Conservation (phyloP, 169 alveolate genomes). For the Cryptosporidium felis region DNA sequence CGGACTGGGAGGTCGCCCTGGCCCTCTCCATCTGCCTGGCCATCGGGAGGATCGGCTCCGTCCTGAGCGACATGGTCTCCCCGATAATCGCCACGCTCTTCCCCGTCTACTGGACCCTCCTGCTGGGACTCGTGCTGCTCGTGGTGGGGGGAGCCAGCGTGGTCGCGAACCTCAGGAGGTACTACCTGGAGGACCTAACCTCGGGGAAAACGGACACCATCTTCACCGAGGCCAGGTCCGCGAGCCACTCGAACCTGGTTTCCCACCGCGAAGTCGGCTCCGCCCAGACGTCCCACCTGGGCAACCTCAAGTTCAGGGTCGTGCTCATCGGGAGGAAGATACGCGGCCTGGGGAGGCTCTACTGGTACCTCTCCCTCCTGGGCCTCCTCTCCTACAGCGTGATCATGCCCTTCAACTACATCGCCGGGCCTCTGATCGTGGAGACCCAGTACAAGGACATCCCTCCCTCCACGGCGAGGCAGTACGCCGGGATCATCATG, state of each 20-base stretch:
- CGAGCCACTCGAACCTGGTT: conserved; percentile 10
- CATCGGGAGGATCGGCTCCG: conserved; percentile 69
- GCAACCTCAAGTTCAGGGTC: conserved; percentile 31
- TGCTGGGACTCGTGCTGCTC: conserved; percentile 19
- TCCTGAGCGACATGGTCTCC: conserved; percentile 64
- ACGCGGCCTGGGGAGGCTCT: conserved; percentile 40
- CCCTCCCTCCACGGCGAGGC: conserved; percentile 67
- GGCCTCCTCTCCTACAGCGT: conserved; percentile 62
- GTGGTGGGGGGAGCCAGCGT: conserved; percentile 60
- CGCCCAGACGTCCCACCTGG: neutral
- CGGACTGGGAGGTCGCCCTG: conserved; percentile 65
- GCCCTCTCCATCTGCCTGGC: conserved; percentile 66
- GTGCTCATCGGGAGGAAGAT: conserved; percentile 34
- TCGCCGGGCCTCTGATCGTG: conserved; percentile 69
- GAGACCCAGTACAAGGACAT: conserved; percentile 65
- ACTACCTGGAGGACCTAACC: conserved; percentile 29
- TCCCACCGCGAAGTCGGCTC: conserved; percentile 3
- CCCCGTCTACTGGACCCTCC: conserved; percentile 69
- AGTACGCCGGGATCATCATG: conserved; percentile 66
- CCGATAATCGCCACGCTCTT: conserved; percentile 61
- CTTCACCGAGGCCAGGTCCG: neutral
- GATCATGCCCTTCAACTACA: conserved; percentile 66
- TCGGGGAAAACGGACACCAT: neutral
- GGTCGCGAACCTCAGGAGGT: conserved; percentile 18
- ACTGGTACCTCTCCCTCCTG: conserved; percentile 52